Evolutionary conservation across 139 green algal genomes (phyloP).

Genomic region (Prasinococcaceae sp.): DNA sequence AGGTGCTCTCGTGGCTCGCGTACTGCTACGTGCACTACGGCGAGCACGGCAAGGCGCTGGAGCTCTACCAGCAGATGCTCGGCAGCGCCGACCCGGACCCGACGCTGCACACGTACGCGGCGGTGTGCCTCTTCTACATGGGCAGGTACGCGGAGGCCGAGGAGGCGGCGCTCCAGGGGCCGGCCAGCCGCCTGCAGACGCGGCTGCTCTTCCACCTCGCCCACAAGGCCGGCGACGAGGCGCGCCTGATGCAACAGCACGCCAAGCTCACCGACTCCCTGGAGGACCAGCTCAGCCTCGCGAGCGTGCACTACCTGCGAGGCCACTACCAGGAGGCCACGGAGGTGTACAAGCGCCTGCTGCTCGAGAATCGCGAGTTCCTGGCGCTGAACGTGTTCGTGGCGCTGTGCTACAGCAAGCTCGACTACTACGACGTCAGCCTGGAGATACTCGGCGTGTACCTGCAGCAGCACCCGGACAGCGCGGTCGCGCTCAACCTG

Average conservation of each 20-base stretch:
- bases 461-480: constrained; percentile 38
- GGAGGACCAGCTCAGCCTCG: constrained; percentile 63
- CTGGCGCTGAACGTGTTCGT: constrained; percentile 68
- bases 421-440: constrained; percentile 74
- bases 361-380: constrained; percentile 40
- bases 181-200: constrained; percentile 37
- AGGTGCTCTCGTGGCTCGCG: constrained; percentile 50
- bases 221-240: constrained; percentile 48
- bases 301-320: constrained; percentile 40
- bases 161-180: constrained; percentile 35
- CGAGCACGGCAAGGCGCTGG: constrained; percentile 57
- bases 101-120: constrained; percentile 41
- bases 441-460: constrained; percentile 56
- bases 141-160: constrained; percentile 48
- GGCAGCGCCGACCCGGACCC: constrained; percentile 38
- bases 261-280: constrained; percentile 44
- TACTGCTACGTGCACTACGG: constrained; percentile 63
- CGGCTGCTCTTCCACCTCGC: constrained; percentile 60
- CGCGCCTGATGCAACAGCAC: constrained; percentile 52
- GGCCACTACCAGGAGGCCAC: constrained; percentile 56
- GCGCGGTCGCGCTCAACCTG: constrained; percentile 49
- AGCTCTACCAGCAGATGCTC: constrained; percentile 50
- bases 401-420: constrained; percentile 66
- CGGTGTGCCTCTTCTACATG: constrained; percentile 61
- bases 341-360: constrained; percentile 68